Evolutionary conservation across 805 yeast species (phyloP), one percentile per base, ranked within the genome.

Genomic region (Spencermartinsiella europaea): DNA sequence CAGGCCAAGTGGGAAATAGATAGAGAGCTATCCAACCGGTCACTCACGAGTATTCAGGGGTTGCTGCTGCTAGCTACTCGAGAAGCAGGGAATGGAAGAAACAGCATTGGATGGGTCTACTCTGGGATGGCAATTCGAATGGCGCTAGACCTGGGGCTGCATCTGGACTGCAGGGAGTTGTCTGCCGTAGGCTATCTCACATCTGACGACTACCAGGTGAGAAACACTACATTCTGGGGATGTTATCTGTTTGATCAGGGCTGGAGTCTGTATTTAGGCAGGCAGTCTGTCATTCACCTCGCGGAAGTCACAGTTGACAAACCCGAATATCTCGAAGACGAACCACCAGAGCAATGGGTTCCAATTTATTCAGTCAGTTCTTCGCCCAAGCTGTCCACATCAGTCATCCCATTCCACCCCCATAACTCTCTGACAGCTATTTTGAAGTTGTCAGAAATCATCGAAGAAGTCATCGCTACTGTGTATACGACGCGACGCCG

Each of bases 81-180:
- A 19, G 56, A 53, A 36, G 56, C 54, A 3, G 55, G 53, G 14
- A 45, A 41, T 35, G 54, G 53, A 4, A 15, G 54, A 42, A 45
- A 53, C 36, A 46, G 49, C 21, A 40, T 51, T 15, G 56, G 56
- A 4, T 53, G 56, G 56, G 52, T 53, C 3, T 53, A 53, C 34
- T 50, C 54, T 4, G 56, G 56, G 8, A 53, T 53, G 53, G 56
- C 56, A 2, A 48, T 48, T 17, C 21, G 56, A 35, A 53, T 53
- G 56, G 56, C 56, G 8, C 41, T 48, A 5, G 56, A 53, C 36
- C 45, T 53, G 25, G 56, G 56, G 3, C 33, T 50, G 2, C 56
- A 53, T 41, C 31, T 53, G 20, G 54, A 53, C 33, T 50, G 51
- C 28, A 40, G 38, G 35, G 40, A 43, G 16, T 45, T 51, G 8